Evolutionary conservation across 208 protist genomes (phyloP), one percentile per base, ranked within the genome.

Genomic region (Wallacemonas collosoma): DNA sequence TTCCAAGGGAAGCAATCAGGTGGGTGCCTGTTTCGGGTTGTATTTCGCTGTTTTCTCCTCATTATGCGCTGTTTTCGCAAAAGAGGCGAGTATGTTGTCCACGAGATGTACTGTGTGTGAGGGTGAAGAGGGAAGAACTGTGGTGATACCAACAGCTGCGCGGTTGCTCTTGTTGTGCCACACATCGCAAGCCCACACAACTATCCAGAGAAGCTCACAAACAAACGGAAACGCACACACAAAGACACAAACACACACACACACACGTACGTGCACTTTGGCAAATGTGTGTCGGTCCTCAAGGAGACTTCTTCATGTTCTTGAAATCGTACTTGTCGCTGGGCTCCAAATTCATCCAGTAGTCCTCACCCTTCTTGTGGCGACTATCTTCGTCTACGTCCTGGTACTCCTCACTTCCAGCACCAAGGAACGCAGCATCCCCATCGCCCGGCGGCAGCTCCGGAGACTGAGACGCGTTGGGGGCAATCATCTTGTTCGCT

Each of bases 291-390:
- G 11, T 26, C 26, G 26, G 6, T n/a, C 14, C 26, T 38, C 81
- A 96, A n/a, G 92, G 93, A 17, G 90, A 91, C 69, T 95, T 95
- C 61, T 93, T 94, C 40, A 97, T 77, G 43, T 89, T 88, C 78
- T 95, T 95, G 77, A 90, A 97, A 71, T 97, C 89, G 71, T 97
- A 97, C 76, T 94, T 91, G 66, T 92, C 90, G 48, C 87, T 82
- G 2, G 93, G 93, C 80, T 97, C 79, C 57, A 94, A 76, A 72
- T 97, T 97, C 93, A 95, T 97, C 93, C 93, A 97, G 79, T 93
- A 97, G 60, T 97, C 93, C 73, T 97, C 93, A 65, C 93, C 93
- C 80, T 95, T 95, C 83, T 97, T 97, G 60, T 87, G 79, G 36
- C 93, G 79, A 43, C 51, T 87, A 69, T 97, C 93, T 48, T 91